Evolutionary conservation across 169 alveolate genomes (phyloP).

Genomic region (Plasmodium billcollinsi): DNA sequence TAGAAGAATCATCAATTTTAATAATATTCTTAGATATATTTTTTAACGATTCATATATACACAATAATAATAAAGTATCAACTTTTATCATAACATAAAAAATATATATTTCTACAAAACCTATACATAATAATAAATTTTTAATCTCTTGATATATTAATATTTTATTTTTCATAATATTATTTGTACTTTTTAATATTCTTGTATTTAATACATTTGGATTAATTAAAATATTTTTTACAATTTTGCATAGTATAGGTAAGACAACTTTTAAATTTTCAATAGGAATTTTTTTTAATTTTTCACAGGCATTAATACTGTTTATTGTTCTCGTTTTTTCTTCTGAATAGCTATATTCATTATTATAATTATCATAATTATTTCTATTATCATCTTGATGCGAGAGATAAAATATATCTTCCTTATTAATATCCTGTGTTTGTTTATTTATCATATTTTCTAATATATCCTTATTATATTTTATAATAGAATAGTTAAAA

Average conservation of each 20-base stretch:
- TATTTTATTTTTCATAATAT: conserved; percentile 64
- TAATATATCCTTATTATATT: conserved; percentile 48
- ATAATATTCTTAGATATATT: conserved; percentile 22
- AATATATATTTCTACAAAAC: conserved; percentile 27
- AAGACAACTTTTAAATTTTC: conserved; percentile 34
- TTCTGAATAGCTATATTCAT: conserved; percentile 32
- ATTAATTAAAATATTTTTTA: conserved; percentile 66
- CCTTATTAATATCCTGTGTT: conserved; percentile 28
- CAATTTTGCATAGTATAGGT: conserved; percentile 60
- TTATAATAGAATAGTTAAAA: conserved; percentile 20
- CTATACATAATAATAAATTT: conserved; percentile 33
- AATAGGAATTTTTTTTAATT: conserved; percentile 26
- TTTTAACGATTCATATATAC: conserved; percentile 54
- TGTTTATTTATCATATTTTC: conserved; percentile 30
- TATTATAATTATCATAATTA: conserved; percentile 12
- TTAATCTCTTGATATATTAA: conserved; percentile 39
- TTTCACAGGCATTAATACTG: conserved; percentile 37
- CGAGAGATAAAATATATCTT: conserved; percentile 53
- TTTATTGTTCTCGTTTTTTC: conserved; percentile 42
- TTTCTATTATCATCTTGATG: too few species aligned
- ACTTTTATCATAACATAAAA: conserved; percentile 63
- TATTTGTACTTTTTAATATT: conserved; percentile 65
- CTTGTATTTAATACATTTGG: conserved; percentile 67
- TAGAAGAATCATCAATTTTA: conserved; percentile 20
- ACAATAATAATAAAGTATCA: conserved; percentile 46